Evolutionary conservation across 2,329 filamentous ascomycete species (phyloP), one percentile per base, ranked within the genome.

Genomic region (Septoria linicola): DNA sequence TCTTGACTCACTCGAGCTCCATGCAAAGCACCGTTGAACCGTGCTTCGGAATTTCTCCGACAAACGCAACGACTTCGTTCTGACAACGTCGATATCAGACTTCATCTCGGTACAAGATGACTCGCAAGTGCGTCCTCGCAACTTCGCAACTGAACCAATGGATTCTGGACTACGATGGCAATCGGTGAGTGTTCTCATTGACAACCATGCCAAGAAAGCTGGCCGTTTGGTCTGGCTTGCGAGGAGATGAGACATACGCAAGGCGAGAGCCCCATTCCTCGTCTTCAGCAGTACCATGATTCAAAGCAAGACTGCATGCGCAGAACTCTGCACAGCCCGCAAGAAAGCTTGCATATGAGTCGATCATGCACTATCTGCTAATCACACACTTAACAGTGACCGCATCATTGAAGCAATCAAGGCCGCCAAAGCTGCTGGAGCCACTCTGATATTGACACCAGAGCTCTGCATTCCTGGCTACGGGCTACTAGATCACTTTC

Each of bases 401-500:
- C 75, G 85, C 14, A 87, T 88, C 57, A 76, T 83, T 14, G 74
- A 85, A 65, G 82, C 79, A 49, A 83, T 87, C 59, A 73, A 70
- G 30, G 49, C 71, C 49, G 82, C 84, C 14, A 87, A 87, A 67
- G 72, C 71, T 40, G 73, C 74, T 2, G 80, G 82, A 20, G 83
- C 84, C n/a, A 79, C 74, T 8, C 68, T 87, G n/a, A 76, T 84
- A 44, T 55, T 69, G 13, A 70, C 69, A 2, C 72, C 71, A 4
- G 72, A 74, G 65, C 70, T 79, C 4, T 76, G 78, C 59, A 76
- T 79, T 42, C 74, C 73, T n/a, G 83, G 82, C 39, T 87, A 86
- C 74, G 81, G 77, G 48, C 80, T 82, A 62, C 76, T 87, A 5
- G 86, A 89, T 65, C 84, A 87, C 61, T 85, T 71, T 57, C 64